Percentiles rank a stretch among this genome's conserved stretches.
These are phyloP conservation scores for Hypoxylon sp. DNA, from an alignment of 2,329 filamentous ascomycete genomes.

Conservation along the genomic window DNA sequence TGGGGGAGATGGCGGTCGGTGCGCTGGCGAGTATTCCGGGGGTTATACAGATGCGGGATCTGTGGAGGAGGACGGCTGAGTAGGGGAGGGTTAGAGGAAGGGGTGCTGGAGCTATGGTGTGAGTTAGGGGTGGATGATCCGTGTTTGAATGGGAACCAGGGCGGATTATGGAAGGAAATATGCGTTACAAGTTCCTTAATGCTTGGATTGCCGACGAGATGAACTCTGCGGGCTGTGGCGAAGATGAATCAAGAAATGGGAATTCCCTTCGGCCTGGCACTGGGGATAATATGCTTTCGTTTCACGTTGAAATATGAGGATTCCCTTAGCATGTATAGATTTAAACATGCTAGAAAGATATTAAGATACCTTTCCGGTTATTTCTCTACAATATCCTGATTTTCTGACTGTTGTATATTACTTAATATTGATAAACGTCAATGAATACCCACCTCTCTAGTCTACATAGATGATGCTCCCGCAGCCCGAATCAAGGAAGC, in stretches of 20 bases:
- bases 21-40: conserved; percentile 64
- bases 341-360: neutral
- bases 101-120: neutral
- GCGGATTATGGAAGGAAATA: neutral
- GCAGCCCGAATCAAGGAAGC: too few species aligned
- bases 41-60: conserved; percentile 50
- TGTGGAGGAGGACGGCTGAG: conserved; percentile 52
- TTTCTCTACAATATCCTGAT: neutral
- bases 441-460: neutral
- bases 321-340: neutral
- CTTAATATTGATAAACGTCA: neutral
- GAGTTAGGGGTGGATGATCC: neutral
- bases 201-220: neutral
- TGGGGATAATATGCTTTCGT: neutral
- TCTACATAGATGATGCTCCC: too few species aligned
- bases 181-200: neutral
- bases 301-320: neutral
- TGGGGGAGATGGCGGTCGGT: conserved; percentile 71
- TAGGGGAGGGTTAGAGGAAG: conserved; percentile 19
- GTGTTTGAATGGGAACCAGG: neutral
- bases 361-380: neutral
- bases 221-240: neutral
- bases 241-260: neutral
- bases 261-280: neutral
- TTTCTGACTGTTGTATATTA: neutral